A percentile compares a stretch with the other conserved stretches of the same genome.
Conservation (phyloP, 225 moss, liverwort and hornwort genomes). For the Takakia lepidozioides region DNA sequence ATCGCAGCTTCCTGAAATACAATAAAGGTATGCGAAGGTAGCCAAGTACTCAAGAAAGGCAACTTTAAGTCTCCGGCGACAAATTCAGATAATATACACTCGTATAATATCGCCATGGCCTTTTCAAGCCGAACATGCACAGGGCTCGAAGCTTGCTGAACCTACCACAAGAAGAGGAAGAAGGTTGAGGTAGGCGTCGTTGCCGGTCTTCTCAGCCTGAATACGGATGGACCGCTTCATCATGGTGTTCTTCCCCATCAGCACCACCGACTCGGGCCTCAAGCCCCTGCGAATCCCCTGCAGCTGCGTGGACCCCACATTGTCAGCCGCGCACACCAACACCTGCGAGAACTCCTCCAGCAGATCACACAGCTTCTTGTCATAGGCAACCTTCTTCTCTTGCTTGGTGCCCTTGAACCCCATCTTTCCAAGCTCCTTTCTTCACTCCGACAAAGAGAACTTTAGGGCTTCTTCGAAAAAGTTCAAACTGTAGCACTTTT, state of each 20-base stretch:
- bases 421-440: too few species aligned
- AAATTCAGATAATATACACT: too few species aligned
- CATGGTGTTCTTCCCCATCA: conserved; percentile 99
- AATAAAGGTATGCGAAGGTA: too few species aligned
- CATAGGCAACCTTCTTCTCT: conserved; percentile 75
- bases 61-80: too few species aligned
- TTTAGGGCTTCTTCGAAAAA: too few species aligned
- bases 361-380: conserved; percentile 76
- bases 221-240: conserved; percentile 91
- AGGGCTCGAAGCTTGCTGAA: too few species aligned
- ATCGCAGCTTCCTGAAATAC: too few species aligned
- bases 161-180: conserved; percentile 70
- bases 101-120: too few species aligned
- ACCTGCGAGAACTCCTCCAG: conserved; percentile 78
- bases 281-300: conserved; percentile 81
- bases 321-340: conserved; percentile 75
- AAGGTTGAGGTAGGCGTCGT: conserved; percentile 46
- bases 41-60: too few species aligned
- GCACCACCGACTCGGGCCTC: conserved; percentile 76
- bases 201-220: conserved; percentile 70
- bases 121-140: too few species aligned
- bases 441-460: too few species aligned
- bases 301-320: conserved; percentile 87
- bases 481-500: too few species aligned
- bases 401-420: conserved; percentile 94